Percentiles rank a stretch among this genome's conserved stretches.
phyloP scores from a whole-genome alignment of 2,329 filamentous ascomycete species.

The Fusarium pilosicola region DNA sequence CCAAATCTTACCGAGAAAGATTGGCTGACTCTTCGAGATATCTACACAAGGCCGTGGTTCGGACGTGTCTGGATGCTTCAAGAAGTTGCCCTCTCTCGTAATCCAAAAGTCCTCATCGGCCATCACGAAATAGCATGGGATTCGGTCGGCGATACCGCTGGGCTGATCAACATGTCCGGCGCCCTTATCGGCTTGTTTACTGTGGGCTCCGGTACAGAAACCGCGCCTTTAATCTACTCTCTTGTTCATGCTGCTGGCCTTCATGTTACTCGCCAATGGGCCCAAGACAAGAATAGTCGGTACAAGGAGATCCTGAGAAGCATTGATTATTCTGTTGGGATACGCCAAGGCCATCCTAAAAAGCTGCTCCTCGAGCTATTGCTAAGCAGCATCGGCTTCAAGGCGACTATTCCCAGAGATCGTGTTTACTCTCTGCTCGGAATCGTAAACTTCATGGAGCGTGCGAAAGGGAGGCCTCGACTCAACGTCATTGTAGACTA shows the following conservation, averaged over 20 bases:
- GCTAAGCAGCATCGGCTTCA: conserved; percentile 31
- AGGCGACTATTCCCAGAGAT: conserved; percentile 33
- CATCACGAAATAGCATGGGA: not conserved
- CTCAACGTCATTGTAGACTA: conserved; percentile 33
- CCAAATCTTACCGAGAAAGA: conserved; percentile 26
- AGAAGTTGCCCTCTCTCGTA: not conserved
- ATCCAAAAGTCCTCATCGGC: not conserved
- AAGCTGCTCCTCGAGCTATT: conserved; percentile 5
- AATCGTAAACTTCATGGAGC: conserved; percentile 35
- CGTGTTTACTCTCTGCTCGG: conserved; percentile 41
- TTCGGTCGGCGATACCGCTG: not conserved
- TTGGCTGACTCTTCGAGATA: conserved; percentile 23
- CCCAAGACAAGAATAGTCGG: not conserved
- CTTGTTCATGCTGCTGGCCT: not conserved
- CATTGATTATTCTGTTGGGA: not conserved
- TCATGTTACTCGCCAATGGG: not conserved
- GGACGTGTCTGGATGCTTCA: conserved; percentile 41
- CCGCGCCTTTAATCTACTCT: not conserved
- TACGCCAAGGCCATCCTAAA: not conserved
- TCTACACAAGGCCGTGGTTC: conserved; percentile 42
- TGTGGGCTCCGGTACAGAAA: not conserved
- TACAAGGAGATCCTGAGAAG: not conserved
- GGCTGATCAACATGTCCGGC: not conserved
- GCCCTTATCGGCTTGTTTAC: not conserved
- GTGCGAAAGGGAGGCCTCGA: conserved; percentile 13